Percentiles rank a stretch among this genome's conserved stretches.
Conservation (phyloP, 192 early-diverging fungal genomes). For the Cetraspora pellucida region DNA sequence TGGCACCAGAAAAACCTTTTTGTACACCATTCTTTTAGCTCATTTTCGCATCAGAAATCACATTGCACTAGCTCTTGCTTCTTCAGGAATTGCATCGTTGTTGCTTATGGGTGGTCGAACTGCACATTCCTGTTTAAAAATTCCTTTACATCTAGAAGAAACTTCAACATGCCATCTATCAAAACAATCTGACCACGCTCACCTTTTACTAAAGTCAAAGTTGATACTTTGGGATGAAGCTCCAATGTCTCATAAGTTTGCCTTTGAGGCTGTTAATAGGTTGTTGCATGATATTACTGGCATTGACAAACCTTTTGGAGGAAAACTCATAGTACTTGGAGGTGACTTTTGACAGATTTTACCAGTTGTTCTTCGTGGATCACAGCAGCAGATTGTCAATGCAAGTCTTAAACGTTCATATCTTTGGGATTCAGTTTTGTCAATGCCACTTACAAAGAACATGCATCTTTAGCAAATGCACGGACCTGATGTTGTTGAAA, state of each 20-base stretch:
- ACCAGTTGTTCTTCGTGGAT: conserved; percentile 34
- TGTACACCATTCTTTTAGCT: conserved; percentile 36
- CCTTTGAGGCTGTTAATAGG: conserved; percentile 34
- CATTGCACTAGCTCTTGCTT: conserved; percentile 36
- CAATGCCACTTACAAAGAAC: background rate
- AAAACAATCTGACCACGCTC: background rate
- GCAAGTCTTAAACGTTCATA: conserved; percentile 36
- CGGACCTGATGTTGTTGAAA: too few relatives aligned
- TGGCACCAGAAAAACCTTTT: conserved; percentile 36
- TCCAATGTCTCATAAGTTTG: conserved; percentile 32
- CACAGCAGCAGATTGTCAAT: conserved; percentile 21
- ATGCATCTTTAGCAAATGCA: too few relatives aligned
- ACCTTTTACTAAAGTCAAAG: background rate
- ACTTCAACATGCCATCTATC: conserved; percentile 34
- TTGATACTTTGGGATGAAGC: conserved; percentile 46
- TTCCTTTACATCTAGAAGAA: conserved; percentile 27
- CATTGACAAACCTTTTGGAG: conserved; percentile 6
- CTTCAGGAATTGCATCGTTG: conserved; percentile 40
- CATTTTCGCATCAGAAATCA: background rate
- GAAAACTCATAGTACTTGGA: background rate
- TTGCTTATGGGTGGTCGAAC: conserved; percentile 36
- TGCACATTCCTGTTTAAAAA: conserved; percentile 44
- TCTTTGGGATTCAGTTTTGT: conserved; percentile 18
- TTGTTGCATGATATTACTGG: conserved; percentile 29
- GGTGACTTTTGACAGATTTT: conserved; percentile 39